Percentiles rank a stretch among this genome's conserved stretches.
phyloP scores from a whole-genome alignment of 352 stramenopile genomes.

The Globisporangium recalcitrans region DNA sequence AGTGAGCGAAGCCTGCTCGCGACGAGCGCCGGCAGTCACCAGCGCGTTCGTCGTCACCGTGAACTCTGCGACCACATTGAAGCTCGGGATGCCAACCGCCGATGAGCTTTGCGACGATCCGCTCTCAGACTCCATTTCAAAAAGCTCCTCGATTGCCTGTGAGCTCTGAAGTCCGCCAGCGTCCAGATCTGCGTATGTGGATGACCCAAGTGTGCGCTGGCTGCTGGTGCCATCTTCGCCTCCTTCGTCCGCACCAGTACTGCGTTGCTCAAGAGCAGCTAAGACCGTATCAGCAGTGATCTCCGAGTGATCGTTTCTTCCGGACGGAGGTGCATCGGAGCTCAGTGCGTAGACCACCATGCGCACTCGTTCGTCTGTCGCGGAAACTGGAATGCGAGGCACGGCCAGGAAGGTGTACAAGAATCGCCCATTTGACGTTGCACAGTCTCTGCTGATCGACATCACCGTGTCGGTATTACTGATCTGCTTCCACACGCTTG shows the following conservation, averaged over 20 bases:
- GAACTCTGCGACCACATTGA: conserved; percentile 74
- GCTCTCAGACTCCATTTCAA: conserved; percentile 69
- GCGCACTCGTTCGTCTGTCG: conserved; percentile 59
- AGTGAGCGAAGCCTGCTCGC: conserved; percentile 53
- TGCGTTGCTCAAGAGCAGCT: conserved; percentile 55
- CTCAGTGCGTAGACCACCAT: conserved; percentile 71
- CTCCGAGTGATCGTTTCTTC: conserved; percentile 56
- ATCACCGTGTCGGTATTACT: conserved; percentile 80
- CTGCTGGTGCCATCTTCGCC: conserved; percentile 26
- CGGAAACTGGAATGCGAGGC: conserved; percentile 60
- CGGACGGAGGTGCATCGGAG: conserved; percentile 28
- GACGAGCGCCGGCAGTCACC: conserved; percentile 56
- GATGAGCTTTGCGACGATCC: conserved; percentile 36
- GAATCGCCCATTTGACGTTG: conserved; percentile 33
- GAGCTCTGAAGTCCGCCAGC: conserved; percentile 23
- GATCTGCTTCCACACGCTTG: conserved; percentile 61
- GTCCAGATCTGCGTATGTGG: conserved; percentile 35
- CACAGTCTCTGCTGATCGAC: conserved; percentile 47
- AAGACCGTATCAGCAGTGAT: conserved; percentile 72
- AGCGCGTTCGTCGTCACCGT: conserved; percentile 59
- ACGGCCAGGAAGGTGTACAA: conserved; percentile 82
- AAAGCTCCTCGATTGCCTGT: conserved; percentile 73
- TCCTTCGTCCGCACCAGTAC: conserved; percentile 36
- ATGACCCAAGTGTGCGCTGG: conserved; percentile 45
- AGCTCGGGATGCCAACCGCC: conserved; percentile 21